Conservation (phyloP, 306 rosid genomes). For the Vigna radiata region DNA sequence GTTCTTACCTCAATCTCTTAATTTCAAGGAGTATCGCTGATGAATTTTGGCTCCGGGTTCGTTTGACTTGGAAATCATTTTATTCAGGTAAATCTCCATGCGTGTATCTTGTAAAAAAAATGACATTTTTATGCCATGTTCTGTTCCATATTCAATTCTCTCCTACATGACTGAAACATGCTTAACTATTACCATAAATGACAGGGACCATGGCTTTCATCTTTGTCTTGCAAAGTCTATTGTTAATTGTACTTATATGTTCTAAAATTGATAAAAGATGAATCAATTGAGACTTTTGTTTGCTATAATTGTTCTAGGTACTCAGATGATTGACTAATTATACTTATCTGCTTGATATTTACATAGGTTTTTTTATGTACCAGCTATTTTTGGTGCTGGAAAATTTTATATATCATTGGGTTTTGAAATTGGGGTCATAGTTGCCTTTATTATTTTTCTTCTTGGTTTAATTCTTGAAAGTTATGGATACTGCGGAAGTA, state of each 20-base stretch:
- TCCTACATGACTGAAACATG: not conserved
- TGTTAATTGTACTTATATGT: not conserved
- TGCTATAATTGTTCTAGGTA: not conserved
- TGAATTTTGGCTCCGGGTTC: not conserved
- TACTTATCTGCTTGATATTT: constrained; percentile 1
- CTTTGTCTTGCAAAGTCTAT: not conserved
- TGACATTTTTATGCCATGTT: not conserved
- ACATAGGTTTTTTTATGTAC: not conserved
- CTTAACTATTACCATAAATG: not conserved
- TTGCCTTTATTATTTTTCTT: not conserved
- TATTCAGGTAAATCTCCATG: constrained; percentile 23
- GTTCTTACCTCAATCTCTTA: not conserved
- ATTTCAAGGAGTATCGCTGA: not conserved
- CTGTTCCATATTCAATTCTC: not conserved
- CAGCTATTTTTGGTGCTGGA: not conserved
- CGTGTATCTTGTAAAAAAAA: not conserved
- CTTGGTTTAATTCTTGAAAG: not conserved
- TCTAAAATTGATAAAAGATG: not conserved
- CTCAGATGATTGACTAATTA: not conserved
- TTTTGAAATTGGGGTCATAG: not conserved
- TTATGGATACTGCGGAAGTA: not conserved
- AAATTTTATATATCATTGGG: not conserved
- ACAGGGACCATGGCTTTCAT: not conserved
- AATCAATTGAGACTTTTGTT: not conserved
- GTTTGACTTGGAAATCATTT: constrained; percentile 3